Conservation (phyloP, 2,329 filamentous ascomycete species). For the Fusarium domesticum region DNA sequence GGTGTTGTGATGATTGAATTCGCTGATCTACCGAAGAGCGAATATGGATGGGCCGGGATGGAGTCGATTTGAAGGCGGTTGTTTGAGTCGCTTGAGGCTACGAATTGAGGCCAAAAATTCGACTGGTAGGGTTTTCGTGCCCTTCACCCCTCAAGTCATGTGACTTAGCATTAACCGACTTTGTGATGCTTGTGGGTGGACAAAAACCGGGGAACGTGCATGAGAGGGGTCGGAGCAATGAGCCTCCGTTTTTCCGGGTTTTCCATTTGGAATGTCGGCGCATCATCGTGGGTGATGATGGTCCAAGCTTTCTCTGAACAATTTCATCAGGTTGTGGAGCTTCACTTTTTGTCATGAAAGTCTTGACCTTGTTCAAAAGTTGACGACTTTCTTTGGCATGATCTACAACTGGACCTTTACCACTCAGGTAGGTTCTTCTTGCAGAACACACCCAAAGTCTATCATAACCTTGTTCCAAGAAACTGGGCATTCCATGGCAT, state of each 20-base stretch:
- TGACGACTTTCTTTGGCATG: no score
- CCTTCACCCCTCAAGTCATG: constrained; percentile 37
- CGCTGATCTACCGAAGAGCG: constrained; percentile 46
- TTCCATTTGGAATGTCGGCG: neutral
- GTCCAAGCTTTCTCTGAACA: no score
- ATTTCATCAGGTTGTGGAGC: no score
- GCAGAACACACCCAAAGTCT: no score
- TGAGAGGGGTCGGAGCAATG: constrained; percentile 3
- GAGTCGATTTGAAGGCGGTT: constrained; percentile 34
- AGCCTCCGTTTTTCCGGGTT: constrained; percentile 1
- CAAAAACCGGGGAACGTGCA: constrained; percentile 1
- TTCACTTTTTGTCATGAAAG: no score
- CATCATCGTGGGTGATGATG: no score
- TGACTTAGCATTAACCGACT: constrained; percentile 22
- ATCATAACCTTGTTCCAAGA: no score
- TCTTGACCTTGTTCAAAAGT: no score
- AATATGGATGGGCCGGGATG: constrained; percentile 40
- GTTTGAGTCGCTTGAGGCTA: constrained; percentile 27
- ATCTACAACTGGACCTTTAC: no score
- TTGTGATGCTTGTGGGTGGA: constrained; percentile 1
- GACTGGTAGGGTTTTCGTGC: constrained; percentile 41
- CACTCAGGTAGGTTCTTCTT: no score
- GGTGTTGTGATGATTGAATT: constrained; percentile 44
- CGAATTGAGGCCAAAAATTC: constrained; percentile 35
- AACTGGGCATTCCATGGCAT: no score